Conservation (phyloP, 108 stramenopile genomes). For the Stephanodiscus triporus region DNA sequence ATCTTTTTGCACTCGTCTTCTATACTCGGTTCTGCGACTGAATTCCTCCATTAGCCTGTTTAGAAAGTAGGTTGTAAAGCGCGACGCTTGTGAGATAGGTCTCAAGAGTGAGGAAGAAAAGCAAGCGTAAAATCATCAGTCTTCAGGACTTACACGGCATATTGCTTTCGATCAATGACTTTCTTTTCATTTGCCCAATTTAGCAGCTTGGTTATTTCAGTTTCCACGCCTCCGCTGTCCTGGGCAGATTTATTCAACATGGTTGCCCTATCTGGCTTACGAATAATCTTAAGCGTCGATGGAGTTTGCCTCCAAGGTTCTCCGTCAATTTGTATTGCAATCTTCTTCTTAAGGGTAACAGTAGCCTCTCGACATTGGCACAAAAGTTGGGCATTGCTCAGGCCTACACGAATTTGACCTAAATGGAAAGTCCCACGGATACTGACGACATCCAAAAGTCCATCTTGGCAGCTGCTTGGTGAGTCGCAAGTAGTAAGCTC, state of each 20-base stretch:
- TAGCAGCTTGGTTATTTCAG: conserved; percentile 77
- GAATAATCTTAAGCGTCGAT: conserved; percentile 58
- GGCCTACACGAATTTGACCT: conserved; percentile 88
- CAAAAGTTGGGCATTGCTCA: conserved; percentile 73
- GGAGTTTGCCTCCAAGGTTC: conserved; percentile 85
- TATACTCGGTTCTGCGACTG: conserved; percentile 76
- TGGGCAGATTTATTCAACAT: conserved; percentile 79
- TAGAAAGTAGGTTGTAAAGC: background rate
- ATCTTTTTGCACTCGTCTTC: conserved; percentile 29
- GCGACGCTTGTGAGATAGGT: background rate
- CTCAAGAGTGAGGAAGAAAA: background rate
- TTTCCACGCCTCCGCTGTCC: conserved; percentile 76
- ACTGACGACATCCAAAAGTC: conserved; percentile 84
- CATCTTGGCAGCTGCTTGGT: conserved; percentile 86
- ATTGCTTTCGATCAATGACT: conserved; percentile 46
- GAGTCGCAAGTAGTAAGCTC: conserved; percentile 68
- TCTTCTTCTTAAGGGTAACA: conserved; percentile 71
- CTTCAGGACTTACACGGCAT: background rate
- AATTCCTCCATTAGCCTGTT: conserved; percentile 76
- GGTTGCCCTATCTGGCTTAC: conserved; percentile 67
- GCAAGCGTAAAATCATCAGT: background rate
- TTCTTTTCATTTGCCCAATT: conserved; percentile 79
- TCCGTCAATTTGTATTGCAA: conserved; percentile 88
- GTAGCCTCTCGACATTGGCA: conserved; percentile 80
- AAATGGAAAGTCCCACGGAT: conserved; percentile 85